Conservation (phyloP, 192 early-diverging fungal species). For the Glomus cerebriforme region DNA sequence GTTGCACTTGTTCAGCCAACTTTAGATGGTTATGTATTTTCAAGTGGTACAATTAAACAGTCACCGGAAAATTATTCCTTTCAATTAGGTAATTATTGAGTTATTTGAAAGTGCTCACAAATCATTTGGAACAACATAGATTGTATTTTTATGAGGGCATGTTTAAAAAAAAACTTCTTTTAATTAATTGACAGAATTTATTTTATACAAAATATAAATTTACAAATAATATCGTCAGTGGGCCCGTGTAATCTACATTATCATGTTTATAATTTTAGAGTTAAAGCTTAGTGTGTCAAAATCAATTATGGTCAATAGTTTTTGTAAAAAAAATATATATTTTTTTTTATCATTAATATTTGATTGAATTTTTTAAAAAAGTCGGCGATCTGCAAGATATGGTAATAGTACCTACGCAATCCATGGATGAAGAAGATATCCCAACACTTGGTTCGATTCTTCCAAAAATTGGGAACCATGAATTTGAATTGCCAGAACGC, state of each 20-base stretch:
- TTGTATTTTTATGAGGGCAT: too few relatives aligned
- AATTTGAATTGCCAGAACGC: not conserved
- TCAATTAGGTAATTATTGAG: not conserved
- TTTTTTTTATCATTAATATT: not conserved
- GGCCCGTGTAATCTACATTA: too few relatives aligned
- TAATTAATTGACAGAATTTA: too few relatives aligned
- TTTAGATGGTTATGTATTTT: not conserved
- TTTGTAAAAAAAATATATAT: too few relatives aligned
- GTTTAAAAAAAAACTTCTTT: too few relatives aligned
- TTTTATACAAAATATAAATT: too few relatives aligned
- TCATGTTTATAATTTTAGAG: not conserved
- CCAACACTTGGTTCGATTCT: not conserved
- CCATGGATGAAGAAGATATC: not conserved
- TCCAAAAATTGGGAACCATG: not conserved
- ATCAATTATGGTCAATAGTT: too few relatives aligned
- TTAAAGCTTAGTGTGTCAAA: too few relatives aligned
- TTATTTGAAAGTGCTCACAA: not conserved
- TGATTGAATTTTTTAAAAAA: not conserved
- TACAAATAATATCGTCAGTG: too few relatives aligned
- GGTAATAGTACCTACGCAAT: not conserved
- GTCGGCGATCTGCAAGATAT: not conserved
- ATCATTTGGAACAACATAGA: too few relatives aligned
- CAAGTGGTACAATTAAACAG: not conserved
- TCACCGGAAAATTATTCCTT: not conserved
- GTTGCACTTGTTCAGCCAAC: conserved; percentile 3